Evolutionary conservation across 371 early-diverging fungal species (phyloP), one percentile per base, ranked within the genome.

Genomic region (Circinella minor): DNA sequence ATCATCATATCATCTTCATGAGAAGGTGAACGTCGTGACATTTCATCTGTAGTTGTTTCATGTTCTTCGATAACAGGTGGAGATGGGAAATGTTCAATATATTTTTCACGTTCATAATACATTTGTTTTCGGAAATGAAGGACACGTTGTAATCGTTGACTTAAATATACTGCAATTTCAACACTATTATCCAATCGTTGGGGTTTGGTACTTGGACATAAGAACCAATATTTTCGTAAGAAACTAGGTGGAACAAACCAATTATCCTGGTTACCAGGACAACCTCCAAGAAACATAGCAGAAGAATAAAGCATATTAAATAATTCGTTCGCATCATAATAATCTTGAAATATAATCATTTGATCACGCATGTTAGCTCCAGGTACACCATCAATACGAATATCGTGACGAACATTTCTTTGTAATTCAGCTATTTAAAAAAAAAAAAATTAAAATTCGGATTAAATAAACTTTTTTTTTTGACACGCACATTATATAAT

Each of bases 321-420:
- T 3, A 83, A 67, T 59, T 81, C 81, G 67, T 83, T 80, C 8
- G 77, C 73, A 47, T 81, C 77, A 67, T 81, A 81, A 67, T 69
- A 81, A 54, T 83, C 80, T 70, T 78, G 80, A 43, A 77, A 83
- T 4, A 81, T 11, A 36, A 83, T 83, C 84, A 83, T 81, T n/a
- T 70, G 75, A 43, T 83, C 81, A 17, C 83, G 77, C 81, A 83
- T 81, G 3, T 65, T 68, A n/a, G 80, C 76, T 15, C 84, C 80
- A 8, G 84, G 84, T 8, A 81, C 69, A 20, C 77, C 71, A 65
- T 83, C 84, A 57, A 83, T 81, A n/a, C 84, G 75, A 15, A 78
- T 71, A 67, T 83, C 81, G 57, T 83, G 84, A 27, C 81, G 81
- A 17, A 81, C 66, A 17, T 61, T 74, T 38, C 81, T 77, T 61